Conservation (phyloP, 106 monocot species). For the Allium cepa region DNA sequence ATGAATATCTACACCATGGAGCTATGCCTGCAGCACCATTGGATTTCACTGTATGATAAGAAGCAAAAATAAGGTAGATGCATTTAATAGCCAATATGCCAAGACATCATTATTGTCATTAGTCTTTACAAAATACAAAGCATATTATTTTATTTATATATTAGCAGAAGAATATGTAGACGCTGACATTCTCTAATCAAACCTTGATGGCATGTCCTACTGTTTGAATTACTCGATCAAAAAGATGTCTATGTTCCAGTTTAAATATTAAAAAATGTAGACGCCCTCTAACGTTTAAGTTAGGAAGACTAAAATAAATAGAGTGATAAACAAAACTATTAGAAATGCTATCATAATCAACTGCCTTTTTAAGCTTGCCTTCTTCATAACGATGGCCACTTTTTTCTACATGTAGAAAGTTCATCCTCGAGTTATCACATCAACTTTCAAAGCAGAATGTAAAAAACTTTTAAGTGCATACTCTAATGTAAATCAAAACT, state of each 20-base stretch:
- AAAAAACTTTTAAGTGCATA: too few relatives aligned
- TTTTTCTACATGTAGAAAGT: conserved; percentile 34
- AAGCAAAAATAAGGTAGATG: conserved; percentile 77
- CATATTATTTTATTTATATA: background rate
- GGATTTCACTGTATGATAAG: conserved; percentile 89
- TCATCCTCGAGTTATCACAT: too few relatives aligned
- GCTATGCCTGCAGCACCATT: conserved; percentile 88
- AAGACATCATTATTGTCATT: conserved; percentile 93
- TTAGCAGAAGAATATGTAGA: background rate
- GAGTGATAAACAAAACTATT: conserved; percentile 53
- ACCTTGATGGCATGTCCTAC: too few relatives aligned
- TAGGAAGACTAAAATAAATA: conserved; percentile 43
- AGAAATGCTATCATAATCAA: conserved; percentile 60
- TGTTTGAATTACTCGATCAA: too few relatives aligned
- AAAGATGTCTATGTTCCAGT: too few relatives aligned
- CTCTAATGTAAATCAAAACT: too few relatives aligned
- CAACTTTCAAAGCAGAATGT: too few relatives aligned
- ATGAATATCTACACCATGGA: conserved; percentile 69
- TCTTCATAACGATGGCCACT: conserved; percentile 70
- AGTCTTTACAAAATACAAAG: too few relatives aligned
- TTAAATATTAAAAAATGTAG: background rate
- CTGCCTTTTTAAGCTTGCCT: conserved; percentile 65
- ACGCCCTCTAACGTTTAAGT: background rate
- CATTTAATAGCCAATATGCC: conserved; percentile 97
- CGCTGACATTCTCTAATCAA: background rate